Evolutionary conservation across 306 rosid genomes (phyloP), one percentile per base, ranked within the genome.

Genomic region (Potentilla sterilis): DNA sequence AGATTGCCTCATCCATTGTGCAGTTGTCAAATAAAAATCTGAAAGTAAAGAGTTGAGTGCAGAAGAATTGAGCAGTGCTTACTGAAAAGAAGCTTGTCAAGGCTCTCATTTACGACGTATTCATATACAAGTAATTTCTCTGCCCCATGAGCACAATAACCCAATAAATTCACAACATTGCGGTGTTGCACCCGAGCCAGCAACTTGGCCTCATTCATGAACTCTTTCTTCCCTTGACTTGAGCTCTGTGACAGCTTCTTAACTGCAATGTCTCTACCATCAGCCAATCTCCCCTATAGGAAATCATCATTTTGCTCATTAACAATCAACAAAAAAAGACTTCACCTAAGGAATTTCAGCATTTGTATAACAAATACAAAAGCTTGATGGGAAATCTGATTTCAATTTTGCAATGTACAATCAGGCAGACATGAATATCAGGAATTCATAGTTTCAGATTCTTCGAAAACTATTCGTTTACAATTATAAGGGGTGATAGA

Each of bases 1-100:
- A 19, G 57, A 38, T 21, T 13, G 51, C 62, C 42, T 14, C 21
- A 61, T 63, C 58, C 62, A 55, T 51, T 52, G 58, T 52, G 52
- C 65, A 78, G 61, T 41, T 69, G 38, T 13, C 32, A 66, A 69
- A 54, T 35, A 64, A 47, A 54, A 69, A 63, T 47, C 9, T 7
- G 13, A 52, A 43, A 21, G 12, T 35, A 34, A 47, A 58, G 47
- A 35, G 14, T 64, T 8, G 47, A 57, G 22, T 21, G 38, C 19
- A 24, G 43, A 46, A 73, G 48, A 54, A 46, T 3, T 22, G 42
- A 68, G 34, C 22, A 78, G 63, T 9, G 84, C 98, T 90, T 83
- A 95, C 98, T 95, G 82, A 95, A 95, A 35, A 95, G 91, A 86
- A 92, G 85, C 76, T 95, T 92, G 86, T 95, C 98, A 10, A 95